Evolutionary conservation across 2,329 filamentous ascomycete species (phyloP).

Genomic region (Madurella fahalii): DNA sequence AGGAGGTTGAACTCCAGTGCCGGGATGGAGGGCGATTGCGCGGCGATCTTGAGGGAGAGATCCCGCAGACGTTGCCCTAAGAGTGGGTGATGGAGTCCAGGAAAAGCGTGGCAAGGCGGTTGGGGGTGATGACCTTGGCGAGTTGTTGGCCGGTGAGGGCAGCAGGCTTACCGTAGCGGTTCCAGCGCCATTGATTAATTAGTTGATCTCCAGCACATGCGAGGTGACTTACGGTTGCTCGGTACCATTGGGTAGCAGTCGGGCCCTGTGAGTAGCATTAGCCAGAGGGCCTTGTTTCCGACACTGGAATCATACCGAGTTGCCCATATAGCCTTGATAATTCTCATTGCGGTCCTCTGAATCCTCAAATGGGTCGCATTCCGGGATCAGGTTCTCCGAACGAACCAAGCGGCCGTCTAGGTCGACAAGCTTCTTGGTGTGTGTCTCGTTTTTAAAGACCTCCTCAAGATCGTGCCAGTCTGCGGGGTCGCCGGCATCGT

Average conservation of each 20-base stretch:
- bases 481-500: constrained; percentile 5
- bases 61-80: background rate
- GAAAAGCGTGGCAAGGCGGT: background rate
- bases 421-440: constrained; percentile 28
- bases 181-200: background rate
- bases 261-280: background rate
- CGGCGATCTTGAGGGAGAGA: background rate
- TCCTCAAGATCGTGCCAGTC: constrained; percentile 19
- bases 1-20: background rate
- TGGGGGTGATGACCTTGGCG: too few species aligned
- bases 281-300: background rate
- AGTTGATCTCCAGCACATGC: too few species aligned
- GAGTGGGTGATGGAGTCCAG: background rate
- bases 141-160: background rate
- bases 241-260: constrained; percentile 3
- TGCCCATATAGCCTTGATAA: constrained; percentile 29
- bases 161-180: constrained; percentile 1
- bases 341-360: constrained; percentile 21
- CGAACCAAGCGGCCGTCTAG: constrained; percentile 25
- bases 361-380: background rate
- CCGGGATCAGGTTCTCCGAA: background rate
- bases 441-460: constrained; percentile 6
- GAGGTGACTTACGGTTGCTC: background rate
- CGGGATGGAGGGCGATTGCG: background rate
- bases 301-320: constrained; percentile 21